Evolutionary conservation across 2,329 filamentous ascomycete genomes (phyloP).

Genomic region (Diplodia sapinea): DNA sequence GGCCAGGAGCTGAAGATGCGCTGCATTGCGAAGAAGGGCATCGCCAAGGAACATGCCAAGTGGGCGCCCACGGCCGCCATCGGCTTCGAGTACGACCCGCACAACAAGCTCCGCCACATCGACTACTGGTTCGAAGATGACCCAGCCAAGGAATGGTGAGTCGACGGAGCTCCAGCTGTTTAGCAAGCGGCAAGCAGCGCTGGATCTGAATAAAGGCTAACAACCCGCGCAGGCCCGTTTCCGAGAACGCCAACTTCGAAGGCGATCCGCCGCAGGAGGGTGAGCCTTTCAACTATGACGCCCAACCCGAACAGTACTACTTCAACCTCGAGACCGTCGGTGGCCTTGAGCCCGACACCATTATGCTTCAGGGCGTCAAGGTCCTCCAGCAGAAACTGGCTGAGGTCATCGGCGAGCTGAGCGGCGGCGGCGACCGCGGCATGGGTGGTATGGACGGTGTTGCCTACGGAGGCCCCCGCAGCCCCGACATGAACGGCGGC

Average conservation of each 20-base stretch:
- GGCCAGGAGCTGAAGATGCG: slow-evolving; percentile 89
- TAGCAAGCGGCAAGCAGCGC: neutral
- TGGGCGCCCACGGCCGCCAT: slow-evolving; percentile 94
- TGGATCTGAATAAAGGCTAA: neutral
- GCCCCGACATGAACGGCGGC: slow-evolving; percentile 60
- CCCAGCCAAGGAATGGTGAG: slow-evolving; percentile 81
- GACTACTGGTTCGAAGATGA: slow-evolving; percentile 96
- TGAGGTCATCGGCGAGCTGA: slow-evolving; percentile 70
- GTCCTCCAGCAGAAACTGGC: slow-evolving; percentile 91
- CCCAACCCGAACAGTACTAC: slow-evolving; percentile 84
- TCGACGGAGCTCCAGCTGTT: slow-evolving; percentile 30
- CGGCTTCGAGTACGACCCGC: slow-evolving; percentile 96
- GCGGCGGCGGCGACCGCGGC: slow-evolving; percentile 51
- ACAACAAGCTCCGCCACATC: slow-evolving; percentile 91
- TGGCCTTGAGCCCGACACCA: slow-evolving; percentile 84
- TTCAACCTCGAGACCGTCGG: slow-evolving; percentile 91
- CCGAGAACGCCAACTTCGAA: slow-evolving; percentile 79
- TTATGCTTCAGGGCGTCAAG: slow-evolving; percentile 86
- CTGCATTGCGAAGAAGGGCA: slow-evolving; percentile 97
- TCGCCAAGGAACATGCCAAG: slow-evolving; percentile 98
- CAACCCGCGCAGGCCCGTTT: slow-evolving; percentile 69
- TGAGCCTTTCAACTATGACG: slow-evolving; percentile 89
- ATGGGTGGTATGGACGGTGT: slow-evolving; percentile 60
- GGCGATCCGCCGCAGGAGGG: slow-evolving; percentile 75
- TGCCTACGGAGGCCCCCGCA: slow-evolving; percentile 61